Percentiles rank a stretch among this genome's conserved stretches.
Evolutionary conservation across 768 basidiomycete genomes (phyloP).

Genomic region (Trametes cingulata): DNA sequence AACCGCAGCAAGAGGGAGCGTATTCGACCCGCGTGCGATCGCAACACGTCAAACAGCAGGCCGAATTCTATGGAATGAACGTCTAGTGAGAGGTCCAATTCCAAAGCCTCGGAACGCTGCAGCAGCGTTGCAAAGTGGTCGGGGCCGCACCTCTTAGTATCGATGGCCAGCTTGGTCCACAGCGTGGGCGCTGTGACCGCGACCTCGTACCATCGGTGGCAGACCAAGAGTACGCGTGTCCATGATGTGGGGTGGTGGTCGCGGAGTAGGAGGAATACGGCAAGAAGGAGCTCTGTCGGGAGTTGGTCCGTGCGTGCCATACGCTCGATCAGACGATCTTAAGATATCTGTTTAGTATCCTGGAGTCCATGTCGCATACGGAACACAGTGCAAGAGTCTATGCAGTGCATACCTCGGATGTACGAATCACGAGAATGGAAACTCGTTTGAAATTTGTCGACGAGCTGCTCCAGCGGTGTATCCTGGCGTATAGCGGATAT

Average conservation of each 20-base stretch:
- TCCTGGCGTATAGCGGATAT: no score
- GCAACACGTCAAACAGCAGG: background rate
- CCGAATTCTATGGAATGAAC: background rate
- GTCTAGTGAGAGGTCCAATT: background rate
- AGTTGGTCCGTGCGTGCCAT: background rate
- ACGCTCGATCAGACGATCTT: no score
- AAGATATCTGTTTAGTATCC: no score
- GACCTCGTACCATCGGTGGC: conserved; percentile 6
- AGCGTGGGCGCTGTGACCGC: background rate
- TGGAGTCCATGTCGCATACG: no score
- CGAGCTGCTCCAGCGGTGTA: no score
- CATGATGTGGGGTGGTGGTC: background rate
- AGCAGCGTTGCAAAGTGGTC: background rate
- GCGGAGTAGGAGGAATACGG: background rate
- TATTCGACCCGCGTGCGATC: background rate
- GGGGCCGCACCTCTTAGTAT: background rate
- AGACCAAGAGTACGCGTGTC: background rate
- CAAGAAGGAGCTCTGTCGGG: conserved; percentile 1
- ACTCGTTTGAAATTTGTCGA: no score
- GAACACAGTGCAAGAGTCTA: no score
- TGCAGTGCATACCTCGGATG: no score
- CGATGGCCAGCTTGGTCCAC: background rate
- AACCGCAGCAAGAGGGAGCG: background rate
- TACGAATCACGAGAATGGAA: no score
- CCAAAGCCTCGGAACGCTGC: background rate